Conservation (phyloP, 148 eudicot genomes). For the Camellia lanceoleosa region DNA sequence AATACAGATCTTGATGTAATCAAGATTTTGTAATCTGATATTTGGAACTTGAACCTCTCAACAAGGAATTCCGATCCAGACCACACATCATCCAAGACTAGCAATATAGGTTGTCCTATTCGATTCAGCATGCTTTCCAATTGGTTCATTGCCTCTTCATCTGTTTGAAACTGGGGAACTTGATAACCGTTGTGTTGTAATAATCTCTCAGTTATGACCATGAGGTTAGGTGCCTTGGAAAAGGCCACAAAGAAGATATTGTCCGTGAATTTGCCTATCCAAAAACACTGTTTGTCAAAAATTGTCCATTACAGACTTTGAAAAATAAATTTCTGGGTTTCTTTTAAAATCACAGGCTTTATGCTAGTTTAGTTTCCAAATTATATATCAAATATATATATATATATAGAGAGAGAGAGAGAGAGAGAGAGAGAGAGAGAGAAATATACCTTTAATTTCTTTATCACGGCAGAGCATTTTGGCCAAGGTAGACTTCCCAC, state of each 20-base stretch:
- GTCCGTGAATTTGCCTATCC: too few relatives aligned
- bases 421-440: too few relatives aligned
- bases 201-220: constrained; percentile 15
- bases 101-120: constrained; percentile 15
- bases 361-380: too few relatives aligned
- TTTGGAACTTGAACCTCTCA: constrained; percentile 11
- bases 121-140: constrained; percentile 18
- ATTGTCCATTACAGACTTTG: too few relatives aligned
- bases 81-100: constrained; percentile 39
- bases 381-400: neutral
- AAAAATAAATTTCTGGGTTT: too few relatives aligned
- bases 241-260: too few relatives aligned
- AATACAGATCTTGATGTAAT: too few relatives aligned
- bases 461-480: constrained; percentile 16
- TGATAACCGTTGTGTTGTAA: constrained; percentile 1
- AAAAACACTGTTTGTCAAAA: too few relatives aligned
- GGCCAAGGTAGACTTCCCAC: constrained; percentile 22
- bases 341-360: too few relatives aligned
- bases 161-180: constrained; percentile 19
- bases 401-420: too few relatives aligned
- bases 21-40: constrained; percentile 10
- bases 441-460: constrained; percentile 1
- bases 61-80: constrained; percentile 20
- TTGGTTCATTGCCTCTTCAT: constrained; percentile 28
- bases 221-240: constrained; percentile 17